phyloP scores from a whole-genome alignment of 805 yeast genomes.

The Monosporozyma servazzii region DNA sequence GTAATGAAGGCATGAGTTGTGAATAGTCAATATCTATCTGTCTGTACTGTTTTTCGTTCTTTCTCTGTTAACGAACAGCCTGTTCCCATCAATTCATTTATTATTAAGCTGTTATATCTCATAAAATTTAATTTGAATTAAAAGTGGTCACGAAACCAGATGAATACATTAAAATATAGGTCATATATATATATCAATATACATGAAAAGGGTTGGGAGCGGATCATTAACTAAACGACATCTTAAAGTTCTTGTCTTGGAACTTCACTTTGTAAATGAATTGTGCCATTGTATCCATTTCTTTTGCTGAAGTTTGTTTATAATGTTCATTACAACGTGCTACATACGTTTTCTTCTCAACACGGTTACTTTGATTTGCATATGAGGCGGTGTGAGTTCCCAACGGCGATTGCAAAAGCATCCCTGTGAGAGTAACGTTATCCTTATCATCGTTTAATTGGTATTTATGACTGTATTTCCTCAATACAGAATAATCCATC shows the following conservation, averaged over 20 bases:
- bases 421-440: constrained; percentile 60
- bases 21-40: neutral
- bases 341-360: neutral
- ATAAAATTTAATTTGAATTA: neutral
- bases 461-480: constrained; percentile 59
- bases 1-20: neutral
- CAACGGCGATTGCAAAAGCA: constrained; percentile 55
- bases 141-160: neutral
- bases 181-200: neutral
- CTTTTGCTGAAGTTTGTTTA: constrained; percentile 49
- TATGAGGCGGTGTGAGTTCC: constrained; percentile 57
- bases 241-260: constrained; percentile 41
- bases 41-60: neutral
- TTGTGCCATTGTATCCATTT: constrained; percentile 78
- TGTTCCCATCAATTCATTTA: neutral
- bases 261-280: constrained; percentile 79
- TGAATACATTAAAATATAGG: neutral
- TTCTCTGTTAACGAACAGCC: neutral
- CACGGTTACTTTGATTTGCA: constrained; percentile 2
- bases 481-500: constrained; percentile 35
- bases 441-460: constrained; percentile 43
- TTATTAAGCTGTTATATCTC: neutral
- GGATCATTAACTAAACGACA: constrained; percentile 26
- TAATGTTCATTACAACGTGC: constrained; percentile 44
- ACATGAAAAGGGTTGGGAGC: neutral